Base-by-base conservation (phyloP, 306 rosid species). In the Neltuma alba region DNA sequence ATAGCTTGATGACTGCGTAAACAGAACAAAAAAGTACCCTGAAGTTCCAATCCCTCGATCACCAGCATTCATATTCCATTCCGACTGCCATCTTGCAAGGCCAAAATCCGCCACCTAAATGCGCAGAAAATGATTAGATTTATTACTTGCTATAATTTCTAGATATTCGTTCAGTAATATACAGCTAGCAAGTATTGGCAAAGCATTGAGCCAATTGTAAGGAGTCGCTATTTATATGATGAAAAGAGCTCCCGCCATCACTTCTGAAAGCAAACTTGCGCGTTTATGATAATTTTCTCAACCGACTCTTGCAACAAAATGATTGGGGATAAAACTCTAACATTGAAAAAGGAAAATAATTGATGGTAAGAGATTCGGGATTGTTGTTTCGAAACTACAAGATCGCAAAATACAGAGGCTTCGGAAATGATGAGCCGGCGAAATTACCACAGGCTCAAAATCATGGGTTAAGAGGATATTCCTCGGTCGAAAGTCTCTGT, bases 401-500 rank as follows among this genome's bases (percentile, higher is more conserved):
- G n/a, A n/a, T n/a, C n/a, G 36, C 74, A 20, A 47, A 37, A 28
- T 4, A 75, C 48, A 64, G 47, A 58, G 47, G 61, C 48, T 18
- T 27, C 14, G 23, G 20, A 55, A 63, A 60, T 48, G 74, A 55
- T 71, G 64, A 45, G n/a, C 0, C 62, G 74, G 38, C 20, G 7
- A 23, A 76, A 14, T 77, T 89, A 95, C 98, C 93, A 91, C 60
- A 74, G 99, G 96, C 77, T 95, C 99, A 79, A 91, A 91, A 85
- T 92, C 94, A 77, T 95, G 99, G 18, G 99, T 95, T 75, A 92
- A 78, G 84, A 92, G 98, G 58, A 95, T 91, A 86, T 95, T 95
- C 79, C 87, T 90, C 10, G 99, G 96, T 78, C 98, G 87, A 52
- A 92, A 81, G 75, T 95, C 99, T 84, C 91, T 88, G 87, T 95